Base-by-base conservation (phyloP, 2,329 filamentous ascomycete species). In the Lachnellula cervina region DNA sequence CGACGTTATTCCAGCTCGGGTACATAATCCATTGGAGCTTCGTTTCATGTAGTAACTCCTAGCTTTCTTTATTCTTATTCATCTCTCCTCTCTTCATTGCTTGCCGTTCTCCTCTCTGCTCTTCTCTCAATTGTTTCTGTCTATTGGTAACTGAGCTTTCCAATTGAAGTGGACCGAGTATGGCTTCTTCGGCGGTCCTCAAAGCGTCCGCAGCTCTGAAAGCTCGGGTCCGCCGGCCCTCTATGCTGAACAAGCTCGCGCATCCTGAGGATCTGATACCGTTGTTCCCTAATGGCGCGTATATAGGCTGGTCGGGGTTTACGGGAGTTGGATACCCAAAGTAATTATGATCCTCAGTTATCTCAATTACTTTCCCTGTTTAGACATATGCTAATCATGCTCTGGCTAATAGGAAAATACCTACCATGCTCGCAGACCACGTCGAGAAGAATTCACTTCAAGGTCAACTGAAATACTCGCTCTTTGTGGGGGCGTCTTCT, bases 281-380 rank as follows among this genome's bases (percentile, higher is more conserved):
- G 61, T 80, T 89, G 64, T 96, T 96, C 67, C 90, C 90, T 62
- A 83, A 94, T 77, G 86, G 86, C 69, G 75, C 88, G n/a, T 94
- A 94, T 72, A 83, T 96, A 66, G 91, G 90, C 67, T 96, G 90
- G 90, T 90, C 86, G 61, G 90, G 90, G 37, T 96, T 96, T 74
- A 96, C 90, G 13, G 90, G 90, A 66, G 90, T 95, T 52, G 89
- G 89, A 57, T 94, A 94, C 75, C 89, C 89, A 61, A 94, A 94
- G 87, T 89, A 76, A 66, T 82, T 76, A 16, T 13, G 28, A 32
- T 32, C 28, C 28, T 32, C 9, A 11, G 13, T 13, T 9, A 11
- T 13, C 28, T 38, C 19, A 5, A 45, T 16, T n/a, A 28, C 37
- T n/a, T 23, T n/a, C 32, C 37, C 19, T 23, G 28, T 40, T 45